Base-by-base conservation (phyloP, 164 flowering plant species). In the Stephania yunnanensis region DNA sequence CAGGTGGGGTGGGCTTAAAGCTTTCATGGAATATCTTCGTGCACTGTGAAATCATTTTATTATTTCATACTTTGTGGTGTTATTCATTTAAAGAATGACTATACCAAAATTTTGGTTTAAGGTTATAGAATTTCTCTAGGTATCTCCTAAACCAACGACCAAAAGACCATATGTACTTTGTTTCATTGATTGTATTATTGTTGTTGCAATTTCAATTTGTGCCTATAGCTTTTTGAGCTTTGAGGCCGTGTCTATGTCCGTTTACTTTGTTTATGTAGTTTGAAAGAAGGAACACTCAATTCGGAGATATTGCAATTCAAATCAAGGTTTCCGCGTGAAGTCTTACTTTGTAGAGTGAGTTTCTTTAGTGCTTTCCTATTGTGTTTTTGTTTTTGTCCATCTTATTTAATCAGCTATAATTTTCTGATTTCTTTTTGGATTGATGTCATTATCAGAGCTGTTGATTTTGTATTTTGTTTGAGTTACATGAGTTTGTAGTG, bases 261-360 rank as follows among this genome's bases (percentile, higher is more conserved):
- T 36, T 45, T 15, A 29, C 75, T 55, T 20, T 53, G 61, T 78
- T 8, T 29, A 31, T 83, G 76, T 84, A 95, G 98, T 83, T 75
- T 96, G 75, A 93, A 93, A 82, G 99, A 92, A 86, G 98, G 99
- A 73, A 80, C 88, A 46, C 94, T 95, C 36, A 95, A 95, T 80
- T 91, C 86, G 88, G 99, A 95, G 85, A 85, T 93, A n/a, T 80
- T 96, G 86, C 92, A 92, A 77, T 93, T 96, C 80, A 96, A 96
- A 87, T 83, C 93, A 66, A 88, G 75, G 80, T 96, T 96, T 83
- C 98, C 99, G 7, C 98, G 94, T 55, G 98, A 96, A 88, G 89
- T 96, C 81, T 85, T 96, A 81, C 93, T 96, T 10, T 96, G 99
- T 84, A 87, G 99, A 77, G 99, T 96, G 86, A 80, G 91, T 76